A percentile compares a stretch with the other conserved stretches of the same genome.
Evolutionary conservation across 2,329 filamentous ascomycete genomes (phyloP).

Genomic region (Myriosclerotinia curreyana): DNA sequence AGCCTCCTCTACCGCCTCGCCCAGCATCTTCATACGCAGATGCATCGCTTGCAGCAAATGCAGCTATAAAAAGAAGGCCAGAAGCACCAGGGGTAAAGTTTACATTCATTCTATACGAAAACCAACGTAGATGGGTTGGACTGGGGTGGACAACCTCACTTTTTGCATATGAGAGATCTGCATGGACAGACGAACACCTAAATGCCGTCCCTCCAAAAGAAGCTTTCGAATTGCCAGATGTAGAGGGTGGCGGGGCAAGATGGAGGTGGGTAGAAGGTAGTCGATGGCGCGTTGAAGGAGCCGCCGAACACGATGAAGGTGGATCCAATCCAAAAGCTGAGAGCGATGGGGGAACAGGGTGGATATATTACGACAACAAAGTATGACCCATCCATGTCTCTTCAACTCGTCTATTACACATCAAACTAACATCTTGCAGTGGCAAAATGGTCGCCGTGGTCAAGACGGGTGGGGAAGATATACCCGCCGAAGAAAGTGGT

Average conservation of each 20-base stretch:
- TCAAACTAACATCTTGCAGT: conserved; percentile 50
- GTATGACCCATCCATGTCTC: conserved; percentile 46
- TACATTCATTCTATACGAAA: conserved; percentile 95
- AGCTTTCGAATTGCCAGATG: conserved; percentile 64
- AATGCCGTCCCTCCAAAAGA: conserved; percentile 76
- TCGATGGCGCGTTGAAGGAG: conserved; percentile 83
- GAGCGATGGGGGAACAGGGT: conserved; percentile 61
- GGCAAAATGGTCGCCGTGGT: conserved; percentile 82
- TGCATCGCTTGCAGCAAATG: conserved; percentile 39
- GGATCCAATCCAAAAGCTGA: conserved; percentile 42
- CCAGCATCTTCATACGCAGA: conserved; percentile 29
- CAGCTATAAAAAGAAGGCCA: conserved; percentile 40
- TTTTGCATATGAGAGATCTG: conserved; percentile 81
- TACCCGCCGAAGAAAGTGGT: conserved; percentile 92
- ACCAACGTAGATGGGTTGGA: conserved; percentile 91
- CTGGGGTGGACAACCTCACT: conserved; percentile 92
- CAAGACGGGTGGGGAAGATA: conserved; percentile 92
- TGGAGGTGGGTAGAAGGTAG: conserved; percentile 85
- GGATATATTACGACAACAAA: conserved; percentile 99
- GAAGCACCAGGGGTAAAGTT: conserved; percentile 82
- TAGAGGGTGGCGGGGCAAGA: conserved; percentile 58
- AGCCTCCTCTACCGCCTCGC: conserved; percentile 38
- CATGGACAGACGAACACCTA: conserved; percentile 96
- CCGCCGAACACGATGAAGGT: conserved; percentile 51
- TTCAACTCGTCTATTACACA: neutral